Evolutionary conservation across 2,329 filamentous ascomycete species (phyloP).

Genomic region (Fusarium tjaetaba): DNA sequence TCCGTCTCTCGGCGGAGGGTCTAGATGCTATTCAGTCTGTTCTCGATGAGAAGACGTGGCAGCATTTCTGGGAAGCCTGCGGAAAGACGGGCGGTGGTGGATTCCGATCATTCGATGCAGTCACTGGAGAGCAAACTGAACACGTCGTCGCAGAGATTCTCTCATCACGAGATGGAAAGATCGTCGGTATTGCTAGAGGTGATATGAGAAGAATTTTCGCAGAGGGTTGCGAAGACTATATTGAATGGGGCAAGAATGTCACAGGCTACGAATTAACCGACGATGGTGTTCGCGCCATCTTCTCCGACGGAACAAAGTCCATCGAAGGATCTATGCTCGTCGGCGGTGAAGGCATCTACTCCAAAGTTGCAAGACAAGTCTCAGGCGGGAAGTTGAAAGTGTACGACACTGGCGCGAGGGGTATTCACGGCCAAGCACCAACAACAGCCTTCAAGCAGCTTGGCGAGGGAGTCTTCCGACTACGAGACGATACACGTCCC

Average conservation of each 20-base stretch:
- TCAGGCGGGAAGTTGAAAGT: constrained; percentile 67
- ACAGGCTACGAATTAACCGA: constrained; percentile 66
- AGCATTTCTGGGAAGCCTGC: constrained; percentile 67
- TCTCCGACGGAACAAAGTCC: constrained; percentile 68
- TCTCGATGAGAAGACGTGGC: constrained; percentile 58
- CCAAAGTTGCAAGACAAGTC: constrained; percentile 67
- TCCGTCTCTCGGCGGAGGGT: constrained; percentile 66
- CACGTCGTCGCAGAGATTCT: constrained; percentile 49
- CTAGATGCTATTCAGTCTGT: constrained; percentile 69
- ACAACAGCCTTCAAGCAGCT: constrained; percentile 68
- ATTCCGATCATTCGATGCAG: constrained; percentile 60
- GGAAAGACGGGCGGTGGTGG: constrained; percentile 69
- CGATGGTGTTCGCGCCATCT: constrained; percentile 65
- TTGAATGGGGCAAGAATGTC: constrained; percentile 67
- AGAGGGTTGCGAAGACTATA: constrained; percentile 62
- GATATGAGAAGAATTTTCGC: constrained; percentile 71
- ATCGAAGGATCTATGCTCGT: constrained; percentile 68
- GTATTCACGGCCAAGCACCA: constrained; percentile 73
- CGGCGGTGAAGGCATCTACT: constrained; percentile 71
- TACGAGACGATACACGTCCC: constrained; percentile 59
- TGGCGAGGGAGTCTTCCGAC: constrained; percentile 70
- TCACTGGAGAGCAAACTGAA: constrained; percentile 59
- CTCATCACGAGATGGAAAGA: constrained; percentile 64
- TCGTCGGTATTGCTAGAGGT: constrained; percentile 69
- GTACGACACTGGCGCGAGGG: constrained; percentile 70